Conservation (phyloP, 805 yeast species). For the Yarrowia alimentaria region DNA sequence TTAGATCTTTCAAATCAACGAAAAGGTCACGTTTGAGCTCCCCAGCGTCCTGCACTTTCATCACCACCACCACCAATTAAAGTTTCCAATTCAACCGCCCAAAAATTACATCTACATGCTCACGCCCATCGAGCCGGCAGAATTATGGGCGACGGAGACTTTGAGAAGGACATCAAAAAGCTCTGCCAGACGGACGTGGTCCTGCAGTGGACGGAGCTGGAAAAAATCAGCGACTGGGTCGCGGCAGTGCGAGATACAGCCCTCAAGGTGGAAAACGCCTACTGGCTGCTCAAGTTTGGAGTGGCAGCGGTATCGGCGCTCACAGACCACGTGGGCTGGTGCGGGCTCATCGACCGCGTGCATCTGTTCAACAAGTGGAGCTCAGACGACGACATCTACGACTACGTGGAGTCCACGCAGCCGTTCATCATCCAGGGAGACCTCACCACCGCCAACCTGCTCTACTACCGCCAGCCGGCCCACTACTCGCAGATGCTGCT, state of each 20-base stretch:
- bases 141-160: conserved; percentile 24
- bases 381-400: conserved; percentile 20
- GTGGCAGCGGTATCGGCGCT: conserved; percentile 11
- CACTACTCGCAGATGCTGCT: conserved; percentile 19
- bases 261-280: conserved; percentile 17
- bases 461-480: conserved; percentile 13
- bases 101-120: no score
- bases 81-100: no score
- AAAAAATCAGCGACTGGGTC: conserved; percentile 17
- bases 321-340: conserved; percentile 18
- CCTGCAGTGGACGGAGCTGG: conserved; percentile 17
- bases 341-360: conserved; percentile 15
- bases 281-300: conserved; percentile 24
- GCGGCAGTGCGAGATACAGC: conserved; percentile 14
- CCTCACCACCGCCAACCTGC: conserved; percentile 2
- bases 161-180: conserved; percentile 18
- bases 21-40: no score
- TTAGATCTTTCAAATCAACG: no score
- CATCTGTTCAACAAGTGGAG: conserved; percentile 24
- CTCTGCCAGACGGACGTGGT: conserved; percentile 3
- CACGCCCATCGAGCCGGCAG: no score
- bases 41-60: no score
- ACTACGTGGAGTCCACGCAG: conserved; percentile 8
- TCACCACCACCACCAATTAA: no score
- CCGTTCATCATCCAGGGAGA: conserved; percentile 21